phyloP scores from a whole-genome alignment of 257 asterid species.

The Coffea eugenioides region DNA sequence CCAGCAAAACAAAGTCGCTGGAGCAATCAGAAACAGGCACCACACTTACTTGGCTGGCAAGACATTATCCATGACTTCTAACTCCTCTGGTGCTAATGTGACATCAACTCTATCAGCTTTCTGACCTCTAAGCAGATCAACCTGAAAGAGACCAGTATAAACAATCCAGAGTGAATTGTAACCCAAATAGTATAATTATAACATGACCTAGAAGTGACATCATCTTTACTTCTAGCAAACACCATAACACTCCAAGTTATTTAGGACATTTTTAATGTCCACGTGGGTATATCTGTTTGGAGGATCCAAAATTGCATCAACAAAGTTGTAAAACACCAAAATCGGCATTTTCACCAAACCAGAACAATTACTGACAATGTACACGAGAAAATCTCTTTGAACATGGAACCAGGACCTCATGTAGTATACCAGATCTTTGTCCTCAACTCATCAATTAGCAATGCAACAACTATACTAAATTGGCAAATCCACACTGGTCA shows the following conservation, averaged over 20 bases:
- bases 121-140: slow-evolving; percentile 87
- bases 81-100: slow-evolving; percentile 87
- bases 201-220: background rate
- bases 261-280: background rate
- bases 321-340: background rate
- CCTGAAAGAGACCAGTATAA: slow-evolving; percentile 36
- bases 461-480: background rate
- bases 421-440: background rate
- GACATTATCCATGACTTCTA: slow-evolving; percentile 90
- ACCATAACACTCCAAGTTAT: background rate
- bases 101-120: slow-evolving; percentile 87
- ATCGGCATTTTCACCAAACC: background rate
- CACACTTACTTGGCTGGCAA: slow-evolving; percentile 83
- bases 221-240: background rate
- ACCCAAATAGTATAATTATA: background rate
- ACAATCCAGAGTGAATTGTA: background rate
- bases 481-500: background rate
- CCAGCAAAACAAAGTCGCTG: background rate
- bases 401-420: background rate
- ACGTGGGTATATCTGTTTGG: background rate
- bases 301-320: background rate
- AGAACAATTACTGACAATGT: background rate
- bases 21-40: background rate
- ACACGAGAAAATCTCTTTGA: background rate
- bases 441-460: background rate